phyloP scores from a whole-genome alignment of 176 grass and related monocot species.

The Zea luxurians region DNA sequence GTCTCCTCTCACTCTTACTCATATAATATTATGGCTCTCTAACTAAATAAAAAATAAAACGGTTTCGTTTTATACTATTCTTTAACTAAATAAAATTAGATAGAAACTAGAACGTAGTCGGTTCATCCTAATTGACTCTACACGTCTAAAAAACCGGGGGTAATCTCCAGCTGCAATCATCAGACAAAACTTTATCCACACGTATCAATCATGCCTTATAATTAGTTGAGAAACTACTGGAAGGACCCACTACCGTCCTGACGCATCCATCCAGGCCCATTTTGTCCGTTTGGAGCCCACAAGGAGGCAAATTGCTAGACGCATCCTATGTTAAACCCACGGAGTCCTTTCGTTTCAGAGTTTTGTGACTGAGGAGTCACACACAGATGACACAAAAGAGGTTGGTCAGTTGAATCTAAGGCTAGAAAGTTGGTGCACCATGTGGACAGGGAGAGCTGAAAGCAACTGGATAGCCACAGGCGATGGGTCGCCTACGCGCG shows the following conservation, averaged over 20 bases:
- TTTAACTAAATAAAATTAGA: no score
- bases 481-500: not conserved
- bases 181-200: not conserved
- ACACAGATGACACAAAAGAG: not conserved
- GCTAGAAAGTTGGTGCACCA: not conserved
- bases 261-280: not conserved
- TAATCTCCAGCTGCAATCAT: not conserved
- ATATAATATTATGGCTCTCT: no score
- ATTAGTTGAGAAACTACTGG: constrained; percentile 1
- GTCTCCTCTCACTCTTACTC: no score
- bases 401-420: not conserved
- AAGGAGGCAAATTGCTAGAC: constrained; percentile 7
- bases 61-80: no score
- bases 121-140: no score
- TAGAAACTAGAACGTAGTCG: no score
- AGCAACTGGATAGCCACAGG: not conserved
- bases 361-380: not conserved
- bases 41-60: no score
- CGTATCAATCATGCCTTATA: constrained; percentile 4
- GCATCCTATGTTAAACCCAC: no score
- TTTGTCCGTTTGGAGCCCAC: not conserved
- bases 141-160: no score
- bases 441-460: constrained; percentile 24
- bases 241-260: constrained; percentile 21
- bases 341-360: not conserved